These are phyloP conservation scores for Alectoria sarmentosa DNA, from an alignment of 495 filamentous ascomycete genomes.

Conservation along the genomic window DNA sequence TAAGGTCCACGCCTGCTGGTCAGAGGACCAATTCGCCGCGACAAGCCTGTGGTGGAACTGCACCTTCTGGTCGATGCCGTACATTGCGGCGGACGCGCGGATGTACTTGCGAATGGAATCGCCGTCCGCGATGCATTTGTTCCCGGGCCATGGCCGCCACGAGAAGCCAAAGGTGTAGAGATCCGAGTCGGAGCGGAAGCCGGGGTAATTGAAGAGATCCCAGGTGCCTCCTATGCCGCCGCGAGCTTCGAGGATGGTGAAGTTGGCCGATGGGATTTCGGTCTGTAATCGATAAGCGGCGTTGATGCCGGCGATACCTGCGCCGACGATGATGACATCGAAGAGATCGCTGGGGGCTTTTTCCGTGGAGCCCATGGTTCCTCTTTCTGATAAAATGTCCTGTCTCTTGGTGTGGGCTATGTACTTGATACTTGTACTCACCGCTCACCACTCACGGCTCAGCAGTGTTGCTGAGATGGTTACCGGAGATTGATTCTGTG, in stretches of 20 bases:
- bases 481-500: not conserved
- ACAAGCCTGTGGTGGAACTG: constrained; percentile 4
- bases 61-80: constrained; percentile 6
- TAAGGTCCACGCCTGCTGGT: constrained; percentile 5
- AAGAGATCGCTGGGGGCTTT: not conserved
- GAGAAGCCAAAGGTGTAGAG: constrained; percentile 15
- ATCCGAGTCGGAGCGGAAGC: constrained; percentile 15
- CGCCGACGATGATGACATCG: constrained; percentile 14
- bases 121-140: constrained; percentile 7
- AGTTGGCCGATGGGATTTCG: constrained; percentile 3
- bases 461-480: not conserved
- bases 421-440: not conserved
- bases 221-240: constrained; percentile 13
- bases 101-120: constrained; percentile 12
- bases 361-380: not conserved
- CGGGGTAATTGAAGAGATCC: constrained; percentile 15
- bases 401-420: not conserved
- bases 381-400: not conserved
- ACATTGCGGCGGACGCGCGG: constrained; percentile 4
- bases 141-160: constrained; percentile 12
- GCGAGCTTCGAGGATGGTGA: constrained; percentile 14
- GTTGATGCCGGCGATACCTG: constrained; percentile 16
- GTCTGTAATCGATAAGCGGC: constrained; percentile 12
- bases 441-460: too few relatives aligned
- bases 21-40: constrained; percentile 10